These are phyloP conservation scores for Paspalum vaginatum DNA, from an alignment of 176 grass and related monocot genomes.

Conservation along the genomic window DNA sequence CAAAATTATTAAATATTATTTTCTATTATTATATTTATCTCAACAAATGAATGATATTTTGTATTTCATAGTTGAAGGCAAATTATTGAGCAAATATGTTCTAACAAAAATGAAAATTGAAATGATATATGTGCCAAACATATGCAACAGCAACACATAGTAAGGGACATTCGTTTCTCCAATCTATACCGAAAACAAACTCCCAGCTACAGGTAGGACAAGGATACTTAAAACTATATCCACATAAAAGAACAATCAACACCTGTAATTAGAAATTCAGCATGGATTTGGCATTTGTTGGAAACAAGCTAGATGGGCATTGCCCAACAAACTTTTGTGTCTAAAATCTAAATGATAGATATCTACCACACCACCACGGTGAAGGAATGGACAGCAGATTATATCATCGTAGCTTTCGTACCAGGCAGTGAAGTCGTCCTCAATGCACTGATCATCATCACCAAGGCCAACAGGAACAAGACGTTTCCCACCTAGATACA, in stretches of 20 bases:
- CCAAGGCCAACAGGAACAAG: slow-evolving; percentile 84
- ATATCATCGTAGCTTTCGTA: slow-evolving; percentile 40
- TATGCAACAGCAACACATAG: background rate
- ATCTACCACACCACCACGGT: background rate
- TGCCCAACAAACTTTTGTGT: background rate
- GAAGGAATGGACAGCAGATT: slow-evolving; percentile 3
- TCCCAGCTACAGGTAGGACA: background rate
- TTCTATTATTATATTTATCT: background rate
- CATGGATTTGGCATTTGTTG: background rate
- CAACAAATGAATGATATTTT: background rate
- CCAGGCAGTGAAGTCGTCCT: slow-evolving; percentile 94
- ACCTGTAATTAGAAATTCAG: background rate
- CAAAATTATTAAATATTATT: background rate
- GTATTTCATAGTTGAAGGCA: background rate
- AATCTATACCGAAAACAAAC: background rate
- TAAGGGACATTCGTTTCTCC: background rate
- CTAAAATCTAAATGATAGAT: background rate
- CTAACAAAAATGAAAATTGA: background rate
- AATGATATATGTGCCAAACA: background rate
- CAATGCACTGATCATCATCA: slow-evolving; percentile 98
- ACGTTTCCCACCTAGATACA: slow-evolving; percentile 73
- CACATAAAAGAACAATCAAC: slow-evolving; percentile 17
- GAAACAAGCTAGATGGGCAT: slow-evolving; percentile 16
- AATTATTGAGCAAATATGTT: background rate
- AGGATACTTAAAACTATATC: background rate